Evolutionary conservation across 2,329 filamentous ascomycete species (phyloP).

Genomic region (Huntiella decipiens): DNA sequence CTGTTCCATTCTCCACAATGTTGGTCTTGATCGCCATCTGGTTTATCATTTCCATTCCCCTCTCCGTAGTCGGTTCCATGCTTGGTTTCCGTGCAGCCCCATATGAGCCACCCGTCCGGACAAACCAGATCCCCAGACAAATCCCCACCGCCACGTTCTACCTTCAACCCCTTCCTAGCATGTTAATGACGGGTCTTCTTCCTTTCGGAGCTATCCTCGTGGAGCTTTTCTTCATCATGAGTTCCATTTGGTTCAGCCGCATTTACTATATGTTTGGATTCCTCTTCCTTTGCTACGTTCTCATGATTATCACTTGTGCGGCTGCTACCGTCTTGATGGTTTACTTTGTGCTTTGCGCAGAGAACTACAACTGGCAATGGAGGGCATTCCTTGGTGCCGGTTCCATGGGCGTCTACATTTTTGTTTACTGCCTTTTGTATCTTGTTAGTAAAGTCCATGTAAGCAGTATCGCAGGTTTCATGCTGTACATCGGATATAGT

Average conservation of each 20-base stretch:
- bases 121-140: constrained; percentile 95
- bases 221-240: constrained; percentile 98
- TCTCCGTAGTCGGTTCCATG: constrained; percentile 83
- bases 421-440: constrained; percentile 77
- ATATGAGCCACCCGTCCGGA: constrained; percentile 67
- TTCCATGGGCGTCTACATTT: constrained; percentile 80
- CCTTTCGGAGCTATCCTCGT: constrained; percentile 96
- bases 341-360: constrained; percentile 86
- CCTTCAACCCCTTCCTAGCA: constrained; percentile 69
- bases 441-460: constrained; percentile 78
- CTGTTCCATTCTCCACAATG: constrained; percentile 95
- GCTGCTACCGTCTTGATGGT: constrained; percentile 86
- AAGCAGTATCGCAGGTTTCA: constrained; percentile 64
- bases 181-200: constrained; percentile 78
- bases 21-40: constrained; percentile 81
- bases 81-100: constrained; percentile 62
- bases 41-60: constrained; percentile 89
- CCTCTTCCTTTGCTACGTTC: constrained; percentile 87
- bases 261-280: constrained; percentile 99
- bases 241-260: constrained; percentile 93
- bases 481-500: constrained; percentile 88
- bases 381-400: constrained; percentile 81
- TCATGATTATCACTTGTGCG: constrained; percentile 92
- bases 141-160: constrained; percentile 74
- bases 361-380: constrained; percentile 99